phyloP scores from a whole-genome alignment of 225 moss, liverwort and hornwort species.

The Climacium dendroides region DNA sequence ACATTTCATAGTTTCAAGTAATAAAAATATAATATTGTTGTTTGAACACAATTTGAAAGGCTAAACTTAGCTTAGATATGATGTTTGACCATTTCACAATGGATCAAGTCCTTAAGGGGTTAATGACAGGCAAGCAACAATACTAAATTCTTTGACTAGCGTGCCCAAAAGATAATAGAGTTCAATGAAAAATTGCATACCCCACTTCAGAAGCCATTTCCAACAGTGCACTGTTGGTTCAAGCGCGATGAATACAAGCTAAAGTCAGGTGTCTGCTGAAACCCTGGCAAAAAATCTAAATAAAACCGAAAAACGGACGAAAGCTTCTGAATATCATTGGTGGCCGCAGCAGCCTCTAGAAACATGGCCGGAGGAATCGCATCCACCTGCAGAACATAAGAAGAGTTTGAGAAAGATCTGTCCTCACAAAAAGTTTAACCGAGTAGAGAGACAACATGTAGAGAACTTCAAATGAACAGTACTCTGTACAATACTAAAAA shows the following conservation, averaged over 20 bases:
- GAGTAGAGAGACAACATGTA: not conserved
- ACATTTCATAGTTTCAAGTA: no score
- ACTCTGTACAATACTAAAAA: not conserved
- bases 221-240: slow-evolving; percentile 33
- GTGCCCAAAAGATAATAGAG: not conserved
- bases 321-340: slow-evolving; percentile 61
- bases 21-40: no score
- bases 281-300: slow-evolving; percentile 78
- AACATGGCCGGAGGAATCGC: slow-evolving; percentile 62
- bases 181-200: not conserved
- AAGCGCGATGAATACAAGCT: slow-evolving; percentile 49
- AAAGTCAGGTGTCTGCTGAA: slow-evolving; percentile 68
- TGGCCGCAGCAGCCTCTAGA: slow-evolving; percentile 59
- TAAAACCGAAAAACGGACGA: slow-evolving; percentile 74
- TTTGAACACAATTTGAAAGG: no score
- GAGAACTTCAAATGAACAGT: not conserved
- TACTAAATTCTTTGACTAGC: not conserved
- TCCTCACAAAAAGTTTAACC: not conserved
- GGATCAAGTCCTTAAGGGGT: not conserved
- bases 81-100: no score
- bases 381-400: slow-evolving; percentile 46
- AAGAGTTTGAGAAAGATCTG: not conserved
- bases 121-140: not conserved
- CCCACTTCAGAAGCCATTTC: slow-evolving; percentile 11
- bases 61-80: no score